A percentile compares a stretch with the other conserved stretches of the same genome.
phyloP scores from a whole-genome alignment of 202 grass and related monocot species.

The Musa balbisiana region DNA sequence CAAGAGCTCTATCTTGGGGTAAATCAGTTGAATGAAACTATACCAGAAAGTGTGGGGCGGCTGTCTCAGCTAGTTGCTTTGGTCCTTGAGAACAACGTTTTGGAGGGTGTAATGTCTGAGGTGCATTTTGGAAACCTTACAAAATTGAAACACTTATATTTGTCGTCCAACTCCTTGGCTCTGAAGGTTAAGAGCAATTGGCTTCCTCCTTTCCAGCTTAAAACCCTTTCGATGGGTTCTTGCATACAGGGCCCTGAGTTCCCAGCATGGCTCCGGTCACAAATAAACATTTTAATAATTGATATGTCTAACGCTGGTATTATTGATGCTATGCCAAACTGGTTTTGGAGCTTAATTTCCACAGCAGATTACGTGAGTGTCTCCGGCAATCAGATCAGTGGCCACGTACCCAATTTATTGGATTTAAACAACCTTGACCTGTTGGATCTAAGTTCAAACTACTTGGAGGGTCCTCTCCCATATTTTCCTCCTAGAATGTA shows the following conservation, averaged over 20 bases:
- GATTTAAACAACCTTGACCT: accelerated
- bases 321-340: constrained; percentile 23
- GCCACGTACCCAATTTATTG: neutral
- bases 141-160: neutral
- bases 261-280: constrained; percentile 28
- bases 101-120: constrained; percentile 4
- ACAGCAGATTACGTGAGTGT: neutral
- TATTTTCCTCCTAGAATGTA: neutral
- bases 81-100: constrained; percentile 10
- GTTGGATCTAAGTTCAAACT: constrained; percentile 29
- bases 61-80: constrained; percentile 11
- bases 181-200: constrained; percentile 7
- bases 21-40: neutral
- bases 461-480: constrained; percentile 10
- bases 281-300: neutral
- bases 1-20: neutral
- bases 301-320: constrained; percentile 20
- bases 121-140: constrained; percentile 6
- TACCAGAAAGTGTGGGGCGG: constrained; percentile 18
- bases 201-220: constrained; percentile 29
- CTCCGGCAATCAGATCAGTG: constrained; percentile 26
- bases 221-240: neutral
- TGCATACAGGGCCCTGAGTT: constrained; percentile 29
- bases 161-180: constrained; percentile 2
- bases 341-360: constrained; percentile 26